Percentiles rank a stretch among this genome's conserved stretches.
Conservation (phyloP, 768 basidiomycete genomes). For the Lanmaoa rubissima region DNA sequence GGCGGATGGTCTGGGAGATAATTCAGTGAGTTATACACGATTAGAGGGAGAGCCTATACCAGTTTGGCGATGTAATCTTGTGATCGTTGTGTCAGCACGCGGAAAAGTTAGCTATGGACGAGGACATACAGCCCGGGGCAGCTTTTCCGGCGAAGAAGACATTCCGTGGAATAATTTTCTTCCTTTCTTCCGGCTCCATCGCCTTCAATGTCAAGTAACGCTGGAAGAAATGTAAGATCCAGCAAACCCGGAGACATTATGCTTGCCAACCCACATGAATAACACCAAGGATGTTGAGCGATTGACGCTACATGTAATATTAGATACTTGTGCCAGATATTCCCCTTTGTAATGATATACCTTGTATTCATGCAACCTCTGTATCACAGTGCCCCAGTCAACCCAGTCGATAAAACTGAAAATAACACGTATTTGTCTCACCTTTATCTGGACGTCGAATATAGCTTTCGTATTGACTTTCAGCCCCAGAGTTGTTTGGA, state of each 20-base stretch:
- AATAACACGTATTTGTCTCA: slow-evolving; percentile 20
- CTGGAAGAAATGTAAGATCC: slow-evolving; percentile 36
- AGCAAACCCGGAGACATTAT: not conserved
- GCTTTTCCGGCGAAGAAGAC: slow-evolving; percentile 99
- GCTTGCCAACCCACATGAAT: slow-evolving; percentile 58
- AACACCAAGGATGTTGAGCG: slow-evolving; percentile 88
- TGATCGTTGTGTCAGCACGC: slow-evolving; percentile 2
- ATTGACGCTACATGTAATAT: slow-evolving; percentile 65
- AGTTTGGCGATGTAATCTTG: slow-evolving; percentile 90
- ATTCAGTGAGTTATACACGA: not conserved
- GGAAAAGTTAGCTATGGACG: not conserved
- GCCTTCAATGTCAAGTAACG: slow-evolving; percentile 80
- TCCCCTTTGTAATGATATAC: slow-evolving; percentile 29
- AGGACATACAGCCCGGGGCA: slow-evolving; percentile 78
- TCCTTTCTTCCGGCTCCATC: slow-evolving; percentile 74
- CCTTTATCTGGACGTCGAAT: slow-evolving; percentile 92
- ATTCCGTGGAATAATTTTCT: slow-evolving; percentile 80
- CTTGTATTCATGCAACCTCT: slow-evolving; percentile 94
- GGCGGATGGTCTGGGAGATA: slow-evolving; percentile 70
- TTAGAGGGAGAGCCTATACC: slow-evolving; percentile 34
- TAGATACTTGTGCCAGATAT: not conserved
- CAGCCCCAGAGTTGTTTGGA: slow-evolving; percentile 69
- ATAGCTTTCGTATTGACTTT: slow-evolving; percentile 72
- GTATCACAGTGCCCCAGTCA: slow-evolving; percentile 9
- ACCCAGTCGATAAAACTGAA: not conserved